Base-by-base conservation (phyloP, 257 asterid genomes). In the Solanum megistacrolobum region DNA sequence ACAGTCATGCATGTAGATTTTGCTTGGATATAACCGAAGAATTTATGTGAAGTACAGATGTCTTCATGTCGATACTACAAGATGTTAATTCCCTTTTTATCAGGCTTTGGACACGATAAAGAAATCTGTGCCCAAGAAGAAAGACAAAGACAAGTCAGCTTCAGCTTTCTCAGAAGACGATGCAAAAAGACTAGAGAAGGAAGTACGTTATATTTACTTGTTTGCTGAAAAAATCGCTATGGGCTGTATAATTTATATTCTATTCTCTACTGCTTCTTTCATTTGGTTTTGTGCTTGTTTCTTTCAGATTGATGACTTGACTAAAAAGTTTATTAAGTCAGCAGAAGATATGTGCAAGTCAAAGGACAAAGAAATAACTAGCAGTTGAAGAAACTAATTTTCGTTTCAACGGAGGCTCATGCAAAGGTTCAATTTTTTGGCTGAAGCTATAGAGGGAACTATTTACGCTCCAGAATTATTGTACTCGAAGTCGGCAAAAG, bases 341-440 rank as follows among this genome's bases (percentile, higher is more conserved):
- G 98, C 99, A 27, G 99, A 97, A 92, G 99, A 96, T 90, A 93
- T 95, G 95, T 96, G 98, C 96, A 96, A 97, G 92, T 92, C 95
- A 71, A 97, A 96, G 93, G 99, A 97, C 86, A 97, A 93, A 90
- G 98, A 96, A 90, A 97, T 96, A 52, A 89, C 92, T 85, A 91
- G 86, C 66, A 94, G 96, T 90, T 95, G 92, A 94, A 87, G 38
- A 23, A 9, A 21, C 35, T 9, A 39, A 3, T 68, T 68, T 66
- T 39, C 16, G 66, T 16, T 79, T 79, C 38, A 43, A 0, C 66
- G 1, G 14, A 16, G 68, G 46, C 69, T 82, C 43, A 52, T 11
- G 11, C 2, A 31, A 32, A 82, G 46, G 11, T 82, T 20, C 86
- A 31, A 31, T 43, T 48, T 82, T 82, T 82, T 18, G 43, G 43